Evolutionary conservation across 1,139 yeast genomes (phyloP).

Genomic region (Saccharomyces hybrid): DNA sequence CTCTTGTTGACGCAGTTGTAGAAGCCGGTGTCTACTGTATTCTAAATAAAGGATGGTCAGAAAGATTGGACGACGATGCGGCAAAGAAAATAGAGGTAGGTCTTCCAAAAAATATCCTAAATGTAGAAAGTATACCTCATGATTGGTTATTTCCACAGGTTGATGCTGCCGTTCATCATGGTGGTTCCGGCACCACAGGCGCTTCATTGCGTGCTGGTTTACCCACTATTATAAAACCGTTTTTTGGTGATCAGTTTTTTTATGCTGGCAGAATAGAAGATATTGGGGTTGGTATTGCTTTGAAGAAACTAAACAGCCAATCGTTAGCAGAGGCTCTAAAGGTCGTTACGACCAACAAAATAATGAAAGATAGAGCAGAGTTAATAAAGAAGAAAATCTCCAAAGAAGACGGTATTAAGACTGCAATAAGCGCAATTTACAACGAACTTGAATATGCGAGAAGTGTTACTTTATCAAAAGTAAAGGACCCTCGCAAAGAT

Average conservation of each 20-base stretch:
- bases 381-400: slow-evolving; percentile 53
- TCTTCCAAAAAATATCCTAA: slow-evolving; percentile 63
- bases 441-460: slow-evolving; percentile 72
- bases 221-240: slow-evolving; percentile 87
- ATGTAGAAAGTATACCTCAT: slow-evolving; percentile 73
- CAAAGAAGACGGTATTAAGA: slow-evolving; percentile 67
- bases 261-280: slow-evolving; percentile 84
- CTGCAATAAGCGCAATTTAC: slow-evolving; percentile 71
- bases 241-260: slow-evolving; percentile 93
- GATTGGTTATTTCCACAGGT: slow-evolving; percentile 87
- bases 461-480: slow-evolving; percentile 18
- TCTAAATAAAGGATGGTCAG: slow-evolving; percentile 93
- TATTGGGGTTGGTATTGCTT: slow-evolving; percentile 73
- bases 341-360: slow-evolving; percentile 57
- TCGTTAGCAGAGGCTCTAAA: slow-evolving; percentile 58
- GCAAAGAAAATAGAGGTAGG: slow-evolving; percentile 42
- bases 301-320: slow-evolving; percentile 59
- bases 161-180: slow-evolving; percentile 95
- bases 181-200: slow-evolving; percentile 97
- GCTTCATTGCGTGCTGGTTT: slow-evolving; percentile 79
- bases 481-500: neutral
- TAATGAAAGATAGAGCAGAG: slow-evolving; percentile 59
- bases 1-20: slow-evolving; percentile 69
- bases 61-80: slow-evolving; percentile 41
- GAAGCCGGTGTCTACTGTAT: slow-evolving; percentile 80